Base-by-base conservation (phyloP, 495 filamentous ascomycete species). In the Xylaria castorea region DNA sequence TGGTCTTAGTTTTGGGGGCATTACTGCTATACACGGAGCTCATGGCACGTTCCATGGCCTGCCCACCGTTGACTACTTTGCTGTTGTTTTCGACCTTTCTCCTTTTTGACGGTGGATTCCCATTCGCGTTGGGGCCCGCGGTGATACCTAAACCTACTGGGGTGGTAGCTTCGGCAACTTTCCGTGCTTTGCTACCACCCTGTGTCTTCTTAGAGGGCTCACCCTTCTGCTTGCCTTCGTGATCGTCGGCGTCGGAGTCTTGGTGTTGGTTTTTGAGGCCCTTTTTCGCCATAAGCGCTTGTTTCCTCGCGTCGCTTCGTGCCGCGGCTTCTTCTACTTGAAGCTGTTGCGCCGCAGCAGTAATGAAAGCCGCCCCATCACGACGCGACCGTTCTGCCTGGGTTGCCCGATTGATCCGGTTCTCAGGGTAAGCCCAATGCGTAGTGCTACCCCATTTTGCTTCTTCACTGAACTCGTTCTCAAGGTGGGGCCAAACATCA, bases 351-450 rank as follows among this genome's bases (percentile, higher is more conserved):
- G 89, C 89, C 9, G 91, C 90, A 8, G 89, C 89, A 1, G 91
- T 91, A 14, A 91, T 86, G 63, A 91, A 86, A 32, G 91, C 87
- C 3, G 91, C 92, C 32, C 89, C 92, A 72, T 97, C 94, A 62
- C 95, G 88, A 61, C 93, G 89, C 27, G 91, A 90, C 27, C 91
- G 87, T 76, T 95, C 93, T 5, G 88, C 89, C 40, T 87, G 85
- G 40, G 85, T 88, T 16, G 87, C 82, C 72, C 89, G 87, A 76
- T 92, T 92, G 27, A 89, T 83, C 75, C 90, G 88, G 67, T 97
- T 95, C 74, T 97, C 95, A 11, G 89, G 90, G 82, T 98, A 98
- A 66, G 96, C 96, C 96, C 96, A 99, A 79, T 99, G 96, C 65
- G 89, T 93, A 64, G 91, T 87, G 80, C 94, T 98, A 38, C 96